Base-by-base conservation (phyloP, 768 basidiomycete species). In the Lentinula sp. region DNA sequence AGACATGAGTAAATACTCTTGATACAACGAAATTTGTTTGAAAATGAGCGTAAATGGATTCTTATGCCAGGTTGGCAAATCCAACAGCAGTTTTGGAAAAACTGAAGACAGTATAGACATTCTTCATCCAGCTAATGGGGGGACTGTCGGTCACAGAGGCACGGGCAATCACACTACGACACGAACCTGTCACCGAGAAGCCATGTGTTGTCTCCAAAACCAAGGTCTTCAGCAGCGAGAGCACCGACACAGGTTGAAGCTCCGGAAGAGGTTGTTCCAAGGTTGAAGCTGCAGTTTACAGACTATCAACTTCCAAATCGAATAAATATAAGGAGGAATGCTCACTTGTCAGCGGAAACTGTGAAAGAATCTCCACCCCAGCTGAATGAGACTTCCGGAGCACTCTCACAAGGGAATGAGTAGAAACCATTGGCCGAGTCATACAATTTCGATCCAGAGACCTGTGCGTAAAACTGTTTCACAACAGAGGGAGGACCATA, bases 341-440 rank as follows among this genome's bases (percentile, higher is more conserved):
- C 56, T 51, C 20, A 62, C 61, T 42, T 69, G 18, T 72, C 62
- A 53, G 82, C 74, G 3, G 80, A 76, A 64, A 86, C 84, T 32
- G 76, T 36, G 67, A 73, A 79, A 1, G 67, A 57, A 53, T 71
- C 64, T 37, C 72, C 72, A 56, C 74, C 75, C 66, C 77, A 77
- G n/a, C 68, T 69, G 66, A 82, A 71, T 4, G 69, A 64, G 20
- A 79, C 62, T 1, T 62, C 57, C n/a, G 71, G 68, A 9, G 66
- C 62, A 6, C 66, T 58, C 5, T 51, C 51, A 65, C 74, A 75
- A 59, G 72, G 65, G 60, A 70, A 72, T n/a, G 73, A 72, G 59
- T 74, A 65, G 57, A 57, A 51, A 23, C 69, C 69, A 48, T 67
- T 48, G 12, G 37, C 18, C 32, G 55, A 59, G 53, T 67, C 66